These are phyloP conservation scores for Ceriops zippeliana DNA, from an alignment of 345 rosid species.

Conservation along the genomic window DNA sequence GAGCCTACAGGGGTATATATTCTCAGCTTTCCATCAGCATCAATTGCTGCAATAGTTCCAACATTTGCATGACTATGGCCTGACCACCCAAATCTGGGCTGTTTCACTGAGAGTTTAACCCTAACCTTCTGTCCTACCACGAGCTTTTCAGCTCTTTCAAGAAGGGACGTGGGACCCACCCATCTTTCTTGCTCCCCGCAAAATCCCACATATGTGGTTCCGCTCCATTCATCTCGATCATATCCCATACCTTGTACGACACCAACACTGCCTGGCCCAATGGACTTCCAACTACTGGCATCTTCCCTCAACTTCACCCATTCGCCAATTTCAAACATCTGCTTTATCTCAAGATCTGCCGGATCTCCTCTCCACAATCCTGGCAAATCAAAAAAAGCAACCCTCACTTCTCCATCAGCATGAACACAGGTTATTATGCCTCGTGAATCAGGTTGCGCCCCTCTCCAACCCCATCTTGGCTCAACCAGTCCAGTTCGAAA, in stretches of 20 bases:
- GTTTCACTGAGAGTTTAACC: constrained; percentile 74
- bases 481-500: constrained; percentile 73
- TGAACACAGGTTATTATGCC: constrained; percentile 82
- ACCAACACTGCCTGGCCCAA: constrained; percentile 77
- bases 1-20: constrained; percentile 88
- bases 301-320: constrained; percentile 75
- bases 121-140: constrained; percentile 66
- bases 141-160: constrained; percentile 62
- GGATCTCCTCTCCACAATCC: constrained; percentile 96
- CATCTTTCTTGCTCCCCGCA: constrained; percentile 94
- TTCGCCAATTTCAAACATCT: constrained; percentile 82
- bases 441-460: constrained; percentile 62
- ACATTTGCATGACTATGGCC: constrained; percentile 76
- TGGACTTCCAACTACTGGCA: constrained; percentile 67
- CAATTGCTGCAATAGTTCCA: constrained; percentile 82
- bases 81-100: constrained; percentile 96
- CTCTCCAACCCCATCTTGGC: constrained; percentile 99
- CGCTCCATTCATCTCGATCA: constrained; percentile 80
- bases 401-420: constrained; percentile 89
- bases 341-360: constrained; percentile 74
- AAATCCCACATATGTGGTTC: constrained; percentile 67
- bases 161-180: constrained; percentile 70
- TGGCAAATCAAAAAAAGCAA: constrained; percentile 77
- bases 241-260: constrained; percentile 84
- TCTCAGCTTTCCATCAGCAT: constrained; percentile 90